Evolutionary conservation across 345 rosid species (phyloP), one percentile per base, ranked within the genome.

Genomic region (Brassica incana): DNA sequence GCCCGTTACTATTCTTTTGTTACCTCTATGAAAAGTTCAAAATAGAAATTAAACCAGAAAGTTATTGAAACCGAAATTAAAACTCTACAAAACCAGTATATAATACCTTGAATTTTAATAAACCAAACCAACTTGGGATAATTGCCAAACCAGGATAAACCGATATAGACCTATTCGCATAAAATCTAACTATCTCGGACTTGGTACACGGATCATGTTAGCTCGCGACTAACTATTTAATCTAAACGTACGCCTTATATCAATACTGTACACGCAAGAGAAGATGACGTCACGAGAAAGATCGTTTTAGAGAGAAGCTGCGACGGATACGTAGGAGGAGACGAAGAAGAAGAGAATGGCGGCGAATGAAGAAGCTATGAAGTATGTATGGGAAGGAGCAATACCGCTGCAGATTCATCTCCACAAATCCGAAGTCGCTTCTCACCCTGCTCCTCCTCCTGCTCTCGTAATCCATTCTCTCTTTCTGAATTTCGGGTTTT

Each of bases 361-460:
- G 15, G 15, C 54, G 72, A 87, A 85, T 87, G 94, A 92, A 72
- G 96, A 45, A 45, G 56, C 93, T 56, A 85, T 67, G 66, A 87
- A 88, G 85, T 86, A 14, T 73, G 87, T 95, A 8, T 92, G 99
- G 99, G 87, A 89, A 83, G 99, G 99, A 11, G 93, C 97, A 45
- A 92, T 92, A 69, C 99, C 99, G 8, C 78, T 95, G 54, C 96
- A 90, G 85, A 86, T 95, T 77, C 93, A 87, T 74, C 97, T 92
- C 69, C 93, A 92, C 67, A 90, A 91, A 61, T 88, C 97, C 14
- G 98, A 95, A 74, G 93, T 92, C 35, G 90, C 98, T 65, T 87
- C 94, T 69, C 88, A 88, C 61, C 97, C 97, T 62, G 87, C 97
- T 25, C 98, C 97, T 36, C 89, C 97, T 29, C 92, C 99, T 23